Evolutionary conservation across 2,329 filamentous ascomycete species (phyloP).

Genomic region (Neofusicoccum sp.): DNA sequence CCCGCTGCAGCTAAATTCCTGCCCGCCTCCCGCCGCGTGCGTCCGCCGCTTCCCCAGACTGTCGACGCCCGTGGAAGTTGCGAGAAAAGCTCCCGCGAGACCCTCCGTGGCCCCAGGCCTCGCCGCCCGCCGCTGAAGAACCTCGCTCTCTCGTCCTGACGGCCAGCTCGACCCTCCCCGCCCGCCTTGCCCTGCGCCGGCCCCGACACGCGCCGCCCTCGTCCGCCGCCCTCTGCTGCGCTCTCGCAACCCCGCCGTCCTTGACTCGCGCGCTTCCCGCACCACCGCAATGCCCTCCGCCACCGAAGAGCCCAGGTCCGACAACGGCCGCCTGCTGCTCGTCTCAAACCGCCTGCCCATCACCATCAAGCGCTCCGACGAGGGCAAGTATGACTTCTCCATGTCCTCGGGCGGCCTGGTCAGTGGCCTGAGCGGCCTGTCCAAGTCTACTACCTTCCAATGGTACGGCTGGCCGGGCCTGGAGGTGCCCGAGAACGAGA

Average conservation of each 20-base stretch:
- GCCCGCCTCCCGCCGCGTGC: neutral
- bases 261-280: slow-evolving; percentile 1
- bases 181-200: neutral
- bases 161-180: neutral
- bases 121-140: neutral
- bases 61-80: slow-evolving; percentile 17
- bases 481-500: slow-evolving; percentile 84
- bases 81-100: slow-evolving; percentile 13
- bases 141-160: slow-evolving; percentile 7
- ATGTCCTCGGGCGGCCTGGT: slow-evolving; percentile 98
- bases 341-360: slow-evolving; percentile 95
- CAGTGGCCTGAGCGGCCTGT: slow-evolving; percentile 86
- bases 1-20: neutral
- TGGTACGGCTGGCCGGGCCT: slow-evolving; percentile 99
- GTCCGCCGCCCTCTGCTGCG: neutral
- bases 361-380: slow-evolving; percentile 90
- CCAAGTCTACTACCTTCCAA: slow-evolving; percentile 91
- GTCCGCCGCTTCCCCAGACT: slow-evolving; percentile 8
- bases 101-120: neutral
- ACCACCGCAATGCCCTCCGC: slow-evolving; percentile 34
- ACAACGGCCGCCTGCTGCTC: slow-evolving; percentile 66
- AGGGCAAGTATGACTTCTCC: slow-evolving; percentile 89
- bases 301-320: slow-evolving; percentile 36
- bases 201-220: neutral
- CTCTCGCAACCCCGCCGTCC: neutral